Percentiles rank a stretch among this genome's conserved stretches.
phyloP scores from a whole-genome alignment of 2,329 filamentous ascomycete genomes.

The Talaromyces sp. region DNA sequence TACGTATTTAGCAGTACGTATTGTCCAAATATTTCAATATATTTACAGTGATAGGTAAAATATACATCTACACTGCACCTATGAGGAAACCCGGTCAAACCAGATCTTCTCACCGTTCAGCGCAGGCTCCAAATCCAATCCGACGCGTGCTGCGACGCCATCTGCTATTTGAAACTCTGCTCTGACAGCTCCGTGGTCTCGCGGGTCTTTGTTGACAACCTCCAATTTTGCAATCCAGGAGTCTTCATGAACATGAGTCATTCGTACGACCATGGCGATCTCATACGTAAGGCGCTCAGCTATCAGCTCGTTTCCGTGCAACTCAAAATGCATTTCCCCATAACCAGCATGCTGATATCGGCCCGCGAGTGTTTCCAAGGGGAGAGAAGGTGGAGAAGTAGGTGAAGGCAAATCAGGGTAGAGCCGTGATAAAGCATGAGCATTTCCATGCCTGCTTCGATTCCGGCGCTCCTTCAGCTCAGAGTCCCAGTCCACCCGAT shows the following conservation, averaged over 20 bases:
- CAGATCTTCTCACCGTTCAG: not conserved
- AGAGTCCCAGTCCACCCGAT: not conserved
- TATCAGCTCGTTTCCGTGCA: not conserved
- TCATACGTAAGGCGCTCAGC: not conserved
- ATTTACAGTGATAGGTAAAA: not conserved
- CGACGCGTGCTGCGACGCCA: not conserved
- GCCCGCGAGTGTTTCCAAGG: not conserved
- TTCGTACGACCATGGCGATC: not conserved
- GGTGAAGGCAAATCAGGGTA: not conserved
- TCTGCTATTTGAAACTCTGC: not conserved
- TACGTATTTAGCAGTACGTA: not conserved
- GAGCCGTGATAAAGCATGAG: not conserved
- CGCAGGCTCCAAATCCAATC: constrained; percentile 1
- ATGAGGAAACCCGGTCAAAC: not conserved
- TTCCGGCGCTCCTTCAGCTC: not conserved
- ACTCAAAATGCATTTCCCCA: not conserved
- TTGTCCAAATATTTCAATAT: not conserved
- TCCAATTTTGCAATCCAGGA: not conserved
- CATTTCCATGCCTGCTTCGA: not conserved
- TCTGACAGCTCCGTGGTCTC: not conserved
- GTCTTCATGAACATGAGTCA: not conserved
- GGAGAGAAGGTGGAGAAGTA: not conserved
- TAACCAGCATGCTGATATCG: not conserved
- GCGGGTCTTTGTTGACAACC: constrained; percentile 1
- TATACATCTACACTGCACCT: not conserved